Conservation (phyloP, 768 basidiomycete genomes). For the Multifurca ochricompacta region DNA sequence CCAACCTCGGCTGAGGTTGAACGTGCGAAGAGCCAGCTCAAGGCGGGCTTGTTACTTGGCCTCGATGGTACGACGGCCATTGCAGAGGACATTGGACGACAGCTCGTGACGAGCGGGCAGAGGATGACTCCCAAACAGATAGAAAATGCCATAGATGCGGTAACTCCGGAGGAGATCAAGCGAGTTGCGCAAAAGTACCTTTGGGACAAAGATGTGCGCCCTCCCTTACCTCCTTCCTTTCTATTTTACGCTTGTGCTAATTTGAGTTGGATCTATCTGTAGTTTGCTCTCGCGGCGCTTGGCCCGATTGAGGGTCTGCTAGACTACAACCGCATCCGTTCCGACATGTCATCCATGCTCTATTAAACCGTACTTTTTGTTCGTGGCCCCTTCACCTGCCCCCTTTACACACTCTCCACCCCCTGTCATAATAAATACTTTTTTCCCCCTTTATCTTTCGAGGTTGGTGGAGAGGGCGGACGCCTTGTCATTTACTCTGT, state of each 20-base stretch:
- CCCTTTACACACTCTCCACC: neutral
- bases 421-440: neutral
- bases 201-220: conserved; percentile 88
- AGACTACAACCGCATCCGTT: conserved; percentile 87
- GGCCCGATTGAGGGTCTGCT: conserved; percentile 88
- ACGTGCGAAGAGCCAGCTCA: conserved; percentile 97
- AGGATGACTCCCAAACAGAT: conserved; percentile 90
- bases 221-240: conserved; percentile 1
- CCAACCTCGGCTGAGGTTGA: conserved; percentile 68
- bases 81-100: conserved; percentile 98
- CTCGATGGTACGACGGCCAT: conserved; percentile 95
- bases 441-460: neutral
- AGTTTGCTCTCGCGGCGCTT: conserved; percentile 83
- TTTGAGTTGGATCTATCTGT: conserved; percentile 4
- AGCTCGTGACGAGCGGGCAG: conserved; percentile 88
- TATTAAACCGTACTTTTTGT: conserved; percentile 38
- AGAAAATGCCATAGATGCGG: conserved; percentile 86
- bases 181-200: conserved; percentile 93
- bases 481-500: neutral
- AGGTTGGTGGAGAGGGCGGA: conserved; percentile 3
- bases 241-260: conserved; percentile 1
- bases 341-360: conserved; percentile 74
- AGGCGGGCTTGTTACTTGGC: conserved; percentile 83
- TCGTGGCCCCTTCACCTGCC: neutral
- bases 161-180: conserved; percentile 83